Evolutionary conservation across 139 green algal genomes (phyloP).

Genomic region (Diplosphaera chodatii): DNA sequence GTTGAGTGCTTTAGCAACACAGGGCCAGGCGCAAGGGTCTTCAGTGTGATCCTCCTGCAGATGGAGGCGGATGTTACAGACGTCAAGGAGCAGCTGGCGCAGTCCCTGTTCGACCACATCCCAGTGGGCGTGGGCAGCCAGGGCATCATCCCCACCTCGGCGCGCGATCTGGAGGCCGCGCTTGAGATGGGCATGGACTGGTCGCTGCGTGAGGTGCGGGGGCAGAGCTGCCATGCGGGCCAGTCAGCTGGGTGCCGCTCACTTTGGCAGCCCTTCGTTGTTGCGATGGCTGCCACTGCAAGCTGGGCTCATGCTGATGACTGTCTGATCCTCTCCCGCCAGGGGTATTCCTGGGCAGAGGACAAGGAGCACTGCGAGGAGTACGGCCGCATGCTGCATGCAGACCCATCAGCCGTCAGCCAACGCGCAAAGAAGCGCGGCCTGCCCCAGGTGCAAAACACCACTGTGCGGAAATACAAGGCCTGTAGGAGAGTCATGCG

Average conservation of each 20-base stretch:
- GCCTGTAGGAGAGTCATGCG: no score
- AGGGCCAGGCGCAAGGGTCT: no score
- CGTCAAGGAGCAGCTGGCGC: conserved; percentile 72
- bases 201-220: conserved; percentile 52
- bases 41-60: no score
- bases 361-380: conserved; percentile 93
- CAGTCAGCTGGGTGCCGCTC: no score
- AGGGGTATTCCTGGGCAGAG: conserved; percentile 80
- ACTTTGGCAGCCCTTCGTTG: no score
- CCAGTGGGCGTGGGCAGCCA: conserved; percentile 84
- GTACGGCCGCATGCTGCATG: conserved; percentile 80
- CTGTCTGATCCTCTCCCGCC: not conserved
- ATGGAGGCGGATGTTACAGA: conserved; percentile 59
- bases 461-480: no score
- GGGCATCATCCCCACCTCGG: conserved; percentile 79
- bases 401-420: conserved; percentile 73
- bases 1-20: no score
- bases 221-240: no score
- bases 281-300: no score
- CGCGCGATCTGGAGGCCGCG: conserved; percentile 66
- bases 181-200: conserved; percentile 91
- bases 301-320: no score
- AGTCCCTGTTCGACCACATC: conserved; percentile 89
- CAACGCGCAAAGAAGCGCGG: conserved; percentile 81
- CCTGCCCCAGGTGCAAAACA: conserved; percentile 52